Evolutionary conservation across 331 rosid genomes (phyloP).

Genomic region (Quercus tomentella): DNA sequence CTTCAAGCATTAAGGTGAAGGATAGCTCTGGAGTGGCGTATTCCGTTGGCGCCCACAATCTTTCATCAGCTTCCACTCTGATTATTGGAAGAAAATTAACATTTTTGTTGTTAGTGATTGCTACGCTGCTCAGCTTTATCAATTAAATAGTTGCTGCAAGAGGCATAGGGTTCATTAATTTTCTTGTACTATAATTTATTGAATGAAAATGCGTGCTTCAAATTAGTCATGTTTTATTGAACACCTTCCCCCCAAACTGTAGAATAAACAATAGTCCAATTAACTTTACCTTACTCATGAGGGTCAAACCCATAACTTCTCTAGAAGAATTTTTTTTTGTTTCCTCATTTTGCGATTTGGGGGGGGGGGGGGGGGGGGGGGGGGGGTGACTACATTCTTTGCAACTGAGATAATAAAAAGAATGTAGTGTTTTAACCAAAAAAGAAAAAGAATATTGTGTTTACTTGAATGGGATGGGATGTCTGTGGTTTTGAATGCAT

Average conservation of each 20-base stretch:
- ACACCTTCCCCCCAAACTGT: background rate
- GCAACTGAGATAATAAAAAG: background rate
- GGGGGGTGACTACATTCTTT: background rate
- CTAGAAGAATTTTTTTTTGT: too few relatives aligned
- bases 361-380: background rate
- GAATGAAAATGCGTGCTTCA: constrained; percentile 16
- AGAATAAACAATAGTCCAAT: too few relatives aligned
- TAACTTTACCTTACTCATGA: too few relatives aligned
- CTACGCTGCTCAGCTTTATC: constrained; percentile 31
- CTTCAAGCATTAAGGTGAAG: constrained; percentile 67
- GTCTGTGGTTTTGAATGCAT: too few relatives aligned
- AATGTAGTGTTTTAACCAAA: too few relatives aligned
- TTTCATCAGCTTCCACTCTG: constrained; percentile 52
- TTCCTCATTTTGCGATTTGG: background rate
- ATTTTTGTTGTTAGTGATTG: constrained; percentile 38
- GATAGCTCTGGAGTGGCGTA: constrained; percentile 57
- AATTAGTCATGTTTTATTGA: too few relatives aligned
- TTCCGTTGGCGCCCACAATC: constrained; percentile 48
- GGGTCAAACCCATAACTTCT: too few relatives aligned
- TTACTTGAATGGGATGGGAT: background rate
- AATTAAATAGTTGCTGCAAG: constrained; percentile 13
- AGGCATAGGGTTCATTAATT: constrained; percentile 29
- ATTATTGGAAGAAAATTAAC: constrained; percentile 39
- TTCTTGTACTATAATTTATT: constrained; percentile 43
- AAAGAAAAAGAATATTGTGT: background rate